A percentile compares a stretch with the other conserved stretches of the same genome.
These are phyloP conservation scores for Endotrypanum monterogeii DNA, from an alignment of 208 protist species.

Conservation along the genomic window DNA sequence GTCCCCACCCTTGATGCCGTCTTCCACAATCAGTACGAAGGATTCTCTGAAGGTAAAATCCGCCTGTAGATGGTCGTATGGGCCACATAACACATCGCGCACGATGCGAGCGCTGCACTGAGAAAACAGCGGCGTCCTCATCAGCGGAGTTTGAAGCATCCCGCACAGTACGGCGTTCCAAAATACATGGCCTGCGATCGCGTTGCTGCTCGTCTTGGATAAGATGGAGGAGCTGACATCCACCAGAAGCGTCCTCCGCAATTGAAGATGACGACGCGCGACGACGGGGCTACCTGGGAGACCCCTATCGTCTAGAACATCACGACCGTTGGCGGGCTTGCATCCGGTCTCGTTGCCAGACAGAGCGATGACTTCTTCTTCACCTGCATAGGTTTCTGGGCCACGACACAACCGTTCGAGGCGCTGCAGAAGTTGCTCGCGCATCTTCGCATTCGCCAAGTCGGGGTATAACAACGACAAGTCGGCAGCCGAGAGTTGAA, in stretches of 20 bases:
- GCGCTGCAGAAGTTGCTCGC: conserved; percentile 13
- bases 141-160: conserved; percentile 39
- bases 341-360: not conserved
- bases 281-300: conserved; percentile 15
- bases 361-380: too few relatives aligned
- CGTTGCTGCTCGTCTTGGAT: conserved; percentile 21
- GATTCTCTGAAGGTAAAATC: conserved; percentile 41
- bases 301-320: not conserved
- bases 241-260: conserved; percentile 35
- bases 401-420: not conserved
- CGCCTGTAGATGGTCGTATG: conserved; percentile 16
- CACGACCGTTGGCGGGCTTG: not conserved
- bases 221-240: conserved; percentile 36
- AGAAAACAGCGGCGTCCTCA: conserved; percentile 38
- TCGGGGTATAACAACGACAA: conserved; percentile 34
- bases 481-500: conserved; percentile 28
- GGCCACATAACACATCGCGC: conserved; percentile 49
- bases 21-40: conserved; percentile 37
- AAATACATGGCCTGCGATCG: conserved; percentile 16
- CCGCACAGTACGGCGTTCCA: conserved; percentile 50
- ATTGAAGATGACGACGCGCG: conserved; percentile 29
- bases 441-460: conserved; percentile 10
- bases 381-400: not conserved
- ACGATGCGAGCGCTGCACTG: conserved; percentile 57
- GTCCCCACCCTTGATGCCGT: conserved; percentile 6